Evolutionary conservation across 257 asterid species (phyloP), one percentile per base, ranked within the genome.

Genomic region (Salvia miltiorrhiza): DNA sequence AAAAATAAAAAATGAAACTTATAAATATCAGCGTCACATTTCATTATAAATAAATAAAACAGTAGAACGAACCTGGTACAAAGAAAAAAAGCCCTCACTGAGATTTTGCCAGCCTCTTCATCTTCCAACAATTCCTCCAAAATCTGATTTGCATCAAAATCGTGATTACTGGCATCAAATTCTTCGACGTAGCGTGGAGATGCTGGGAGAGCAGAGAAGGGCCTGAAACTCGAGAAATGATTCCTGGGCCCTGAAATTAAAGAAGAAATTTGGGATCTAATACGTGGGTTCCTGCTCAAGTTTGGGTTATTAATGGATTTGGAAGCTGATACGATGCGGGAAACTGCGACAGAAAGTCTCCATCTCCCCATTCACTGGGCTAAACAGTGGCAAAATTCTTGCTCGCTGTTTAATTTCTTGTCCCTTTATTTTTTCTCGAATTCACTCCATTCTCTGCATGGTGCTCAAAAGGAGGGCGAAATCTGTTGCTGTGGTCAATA

Each of bases 301-400:
- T 53, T 67, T 21, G 24, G 72, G 58, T 59, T 59, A 53, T 63
- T 68, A 37, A 70, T 61, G 67, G 78, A 74, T 70, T 83, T 86
- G 69, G 79, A 67, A 7, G 64, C 73, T 43, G 73, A 62, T 63
- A 71, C 21, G 65, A 85, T 64, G 73, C 87, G 86, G 68, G 86
- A 79, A 69, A 83, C 60, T 73, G 54, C 65, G 66, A 83, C 77
- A 71, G 83, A 74, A 79, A 82, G 85, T 82, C 88, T 81, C 95
- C 97, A 93, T 86, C 97, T 87, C 84, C 96, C 97, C 99, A 93
- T 93, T 79, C 82, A 86, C 87, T 45, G 75, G 82, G 81, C 53
- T 14, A 5, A n/a, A 26, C 24, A 32, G 59, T 20, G 52, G 65
- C 69, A 52, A 71, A 50, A 28, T 40, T 44, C 61, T 28, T n/a